Conservation (phyloP, 1,139 yeast species). For the Saccharomyces hybrid region DNA sequence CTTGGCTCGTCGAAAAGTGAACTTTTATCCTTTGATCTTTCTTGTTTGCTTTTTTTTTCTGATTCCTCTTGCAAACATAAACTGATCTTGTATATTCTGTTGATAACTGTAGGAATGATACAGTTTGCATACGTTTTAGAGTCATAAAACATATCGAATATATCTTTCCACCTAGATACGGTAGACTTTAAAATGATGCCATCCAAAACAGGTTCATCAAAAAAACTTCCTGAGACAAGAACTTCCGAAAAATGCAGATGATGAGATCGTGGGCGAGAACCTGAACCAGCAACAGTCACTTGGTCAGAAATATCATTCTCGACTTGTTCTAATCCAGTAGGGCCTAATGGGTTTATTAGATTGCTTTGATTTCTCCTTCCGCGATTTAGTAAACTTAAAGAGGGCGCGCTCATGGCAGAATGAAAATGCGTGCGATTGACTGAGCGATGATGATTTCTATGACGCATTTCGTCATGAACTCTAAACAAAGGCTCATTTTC, state of each 20-base stretch:
- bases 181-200: slow-evolving; percentile 46
- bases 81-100: slow-evolving; percentile 45
- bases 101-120: slow-evolving; percentile 46
- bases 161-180: slow-evolving; percentile 63
- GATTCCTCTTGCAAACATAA: slow-evolving; percentile 26
- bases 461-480: slow-evolving; percentile 19
- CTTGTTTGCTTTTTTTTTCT: slow-evolving; percentile 25
- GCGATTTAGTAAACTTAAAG: slow-evolving; percentile 25
- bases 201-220: slow-evolving; percentile 27
- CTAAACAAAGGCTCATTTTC: slow-evolving; percentile 27
- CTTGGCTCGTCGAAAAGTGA: slow-evolving; percentile 16
- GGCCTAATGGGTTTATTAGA: slow-evolving; percentile 29
- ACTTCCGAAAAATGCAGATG: slow-evolving; percentile 27
- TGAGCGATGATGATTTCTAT: slow-evolving; percentile 16
- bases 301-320: slow-evolving; percentile 29
- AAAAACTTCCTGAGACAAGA: slow-evolving; percentile 26
- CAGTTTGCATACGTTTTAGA: slow-evolving; percentile 38
- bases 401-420: slow-evolving; percentile 21
- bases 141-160: slow-evolving; percentile 44
- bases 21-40: slow-evolving; percentile 21
- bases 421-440: slow-evolving; percentile 17
- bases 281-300: slow-evolving; percentile 20
- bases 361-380: slow-evolving; percentile 26
- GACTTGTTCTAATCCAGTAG: slow-evolving; percentile 30
- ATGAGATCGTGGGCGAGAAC: slow-evolving; percentile 22